Percentiles rank a stretch among this genome's conserved stretches.
Evolutionary conservation across 208 protist species (phyloP).

Genomic region (Polymyxa betae): DNA sequence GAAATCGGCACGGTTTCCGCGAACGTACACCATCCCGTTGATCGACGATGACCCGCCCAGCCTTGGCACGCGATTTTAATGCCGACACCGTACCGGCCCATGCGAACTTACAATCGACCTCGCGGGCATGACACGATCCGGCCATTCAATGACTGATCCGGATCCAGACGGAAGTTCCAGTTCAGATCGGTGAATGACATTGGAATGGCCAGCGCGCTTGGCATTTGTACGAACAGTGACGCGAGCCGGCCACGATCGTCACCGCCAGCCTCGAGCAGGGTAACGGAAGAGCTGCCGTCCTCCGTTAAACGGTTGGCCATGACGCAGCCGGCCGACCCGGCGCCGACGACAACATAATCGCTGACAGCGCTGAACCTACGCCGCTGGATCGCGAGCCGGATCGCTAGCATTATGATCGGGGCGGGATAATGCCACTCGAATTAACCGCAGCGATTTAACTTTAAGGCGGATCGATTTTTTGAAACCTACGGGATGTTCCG

Average conservation of each 20-base stretch:
- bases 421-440: no score
- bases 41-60: constrained; percentile 68
- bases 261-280: constrained; percentile 58
- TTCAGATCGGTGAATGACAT: constrained; percentile 60
- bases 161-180: constrained; percentile 56
- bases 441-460: no score
- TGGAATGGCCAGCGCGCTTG: constrained; percentile 62
- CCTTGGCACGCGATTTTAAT: background rate
- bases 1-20: constrained; percentile 62
- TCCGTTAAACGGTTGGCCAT: constrained; percentile 55
- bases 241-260: background rate
- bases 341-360: constrained; percentile 67
- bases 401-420: background rate
- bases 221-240: constrained; percentile 62
- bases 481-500: no score
- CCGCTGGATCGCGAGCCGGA: background rate
- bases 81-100: background rate
- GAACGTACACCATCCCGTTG: constrained; percentile 68
- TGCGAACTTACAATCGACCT: constrained; percentile 50
- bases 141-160: constrained; percentile 56
- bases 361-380: background rate
- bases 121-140: constrained; percentile 57
- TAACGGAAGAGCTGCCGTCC: constrained; percentile 28
- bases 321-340: constrained; percentile 64
- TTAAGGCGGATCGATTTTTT: no score